Percentiles rank a stretch among this genome's conserved stretches.
phyloP scores from a whole-genome alignment of 2,329 filamentous ascomycete species.

The Alternaria burnsii region DNA sequence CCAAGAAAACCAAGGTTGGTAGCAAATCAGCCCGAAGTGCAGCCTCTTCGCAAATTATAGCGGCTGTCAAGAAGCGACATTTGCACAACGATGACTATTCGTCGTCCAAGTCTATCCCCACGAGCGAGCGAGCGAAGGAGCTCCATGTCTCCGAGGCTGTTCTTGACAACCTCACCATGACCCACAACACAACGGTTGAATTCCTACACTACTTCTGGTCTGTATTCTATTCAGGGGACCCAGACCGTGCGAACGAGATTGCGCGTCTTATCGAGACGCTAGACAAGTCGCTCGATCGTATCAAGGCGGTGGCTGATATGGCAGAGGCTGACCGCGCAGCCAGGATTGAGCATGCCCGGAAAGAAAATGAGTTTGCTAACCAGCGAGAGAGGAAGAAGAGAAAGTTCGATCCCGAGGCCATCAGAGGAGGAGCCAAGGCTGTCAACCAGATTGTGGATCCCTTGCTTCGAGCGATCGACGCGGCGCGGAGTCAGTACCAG shows the following conservation, averaged over 20 bases:
- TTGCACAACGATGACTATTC: conserved; percentile 60
- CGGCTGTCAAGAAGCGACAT: conserved; percentile 69
- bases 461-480: conserved; percentile 73
- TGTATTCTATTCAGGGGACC: conserved; percentile 87
- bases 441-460: conserved; percentile 81
- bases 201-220: conserved; percentile 98
- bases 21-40: conserved; percentile 71
- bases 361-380: conserved; percentile 74
- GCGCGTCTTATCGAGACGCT: conserved; percentile 84
- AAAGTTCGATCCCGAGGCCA: conserved; percentile 70
- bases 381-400: conserved; percentile 77
- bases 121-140: conserved; percentile 42
- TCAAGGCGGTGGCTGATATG: conserved; percentile 79
- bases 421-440: conserved; percentile 78
- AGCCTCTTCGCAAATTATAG: conserved; percentile 72
- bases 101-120: conserved; percentile 32
- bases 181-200: conserved; percentile 91
- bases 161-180: conserved; percentile 72
- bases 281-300: conserved; percentile 76
- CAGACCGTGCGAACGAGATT: conserved; percentile 80
- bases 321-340: conserved; percentile 78
- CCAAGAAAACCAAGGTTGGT: conserved; percentile 68
- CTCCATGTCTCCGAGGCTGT: conserved; percentile 54
- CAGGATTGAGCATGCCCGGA: conserved; percentile 72
- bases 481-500: conserved; percentile 75